Evolutionary conservation across 805 yeast genomes (phyloP).

Genomic region (Starmerella bombicola): DNA sequence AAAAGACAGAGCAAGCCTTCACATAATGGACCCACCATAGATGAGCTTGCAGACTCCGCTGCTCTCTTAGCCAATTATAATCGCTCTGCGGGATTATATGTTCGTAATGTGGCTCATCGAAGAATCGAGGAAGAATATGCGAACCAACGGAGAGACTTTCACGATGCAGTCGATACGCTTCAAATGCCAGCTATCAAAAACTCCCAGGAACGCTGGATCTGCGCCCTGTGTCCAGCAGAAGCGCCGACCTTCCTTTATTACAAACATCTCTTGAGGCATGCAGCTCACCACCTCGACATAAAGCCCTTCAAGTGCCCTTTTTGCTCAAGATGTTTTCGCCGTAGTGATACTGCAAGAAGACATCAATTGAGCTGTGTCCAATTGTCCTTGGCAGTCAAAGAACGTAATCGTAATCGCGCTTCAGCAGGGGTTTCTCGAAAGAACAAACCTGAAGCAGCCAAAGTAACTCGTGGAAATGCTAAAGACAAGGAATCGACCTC

Average conservation of each 20-base stretch:
- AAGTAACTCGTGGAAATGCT: too few relatives aligned
- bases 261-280: conserved; percentile 10
- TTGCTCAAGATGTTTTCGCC: conserved; percentile 4
- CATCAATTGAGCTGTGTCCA: conserved; percentile 9
- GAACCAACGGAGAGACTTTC: conserved; percentile 8
- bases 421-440: too few relatives aligned
- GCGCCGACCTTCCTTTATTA: conserved; percentile 5
- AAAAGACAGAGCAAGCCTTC: neutral
- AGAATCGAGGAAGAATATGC: conserved; percentile 11
- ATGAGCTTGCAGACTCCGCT: conserved; percentile 1
- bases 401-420: neutral
- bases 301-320: conserved; percentile 13
- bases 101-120: conserved; percentile 3
- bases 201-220: conserved; percentile 4
- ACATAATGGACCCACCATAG: neutral
- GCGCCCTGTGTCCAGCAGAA: conserved; percentile 4
- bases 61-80: conserved; percentile 1
- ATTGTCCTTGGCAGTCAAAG: neutral
- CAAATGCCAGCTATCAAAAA: conserved; percentile 7
- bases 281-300: conserved; percentile 5
- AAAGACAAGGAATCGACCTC: too few relatives aligned
- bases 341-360: conserved; percentile 11
- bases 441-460: too few relatives aligned
- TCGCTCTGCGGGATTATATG: neutral
- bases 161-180: conserved; percentile 7